Percentiles rank a stretch among this genome's conserved stretches.
Conservation (phyloP, 371 early-diverging fungal species). For the Vairimorpha necatrix region DNA sequence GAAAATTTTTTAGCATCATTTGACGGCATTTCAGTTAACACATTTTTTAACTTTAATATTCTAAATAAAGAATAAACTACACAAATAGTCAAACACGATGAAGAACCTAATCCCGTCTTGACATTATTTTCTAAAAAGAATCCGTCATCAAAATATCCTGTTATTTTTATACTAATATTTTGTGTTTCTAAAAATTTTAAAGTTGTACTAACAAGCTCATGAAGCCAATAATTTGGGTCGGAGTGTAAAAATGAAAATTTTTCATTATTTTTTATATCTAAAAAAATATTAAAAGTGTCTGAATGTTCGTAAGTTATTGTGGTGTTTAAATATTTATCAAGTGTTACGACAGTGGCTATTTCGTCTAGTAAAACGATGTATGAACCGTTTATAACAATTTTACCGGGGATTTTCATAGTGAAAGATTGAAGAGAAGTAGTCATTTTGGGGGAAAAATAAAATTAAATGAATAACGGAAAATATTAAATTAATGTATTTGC, state of each 20-base stretch:
- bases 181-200: background rate
- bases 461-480: no score
- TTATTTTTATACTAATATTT: background rate
- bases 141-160: constrained; percentile 18
- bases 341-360: background rate
- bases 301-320: background rate
- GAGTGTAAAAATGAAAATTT: background rate
- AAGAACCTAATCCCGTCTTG: constrained; percentile 40
- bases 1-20: background rate
- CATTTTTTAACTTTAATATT: background rate
- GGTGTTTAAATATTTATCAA: background rate
- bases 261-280: constrained; percentile 3
- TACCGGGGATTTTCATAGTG: constrained; percentile 33
- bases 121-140: constrained; percentile 16
- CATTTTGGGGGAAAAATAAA: background rate
- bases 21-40: background rate
- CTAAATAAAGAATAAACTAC: constrained; percentile 14
- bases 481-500: no score
- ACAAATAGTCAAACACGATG: constrained; percentile 15
- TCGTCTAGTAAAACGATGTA: constrained; percentile 39
- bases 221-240: background rate
- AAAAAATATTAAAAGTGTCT: background rate
- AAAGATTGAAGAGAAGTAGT: background rate
- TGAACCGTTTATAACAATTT: constrained; percentile 39
- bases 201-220: background rate